Evolutionary conservation across 495 filamentous ascomycete genomes (phyloP), one percentile per base, ranked within the genome.

Genomic region (Penicillium soppii): DNA sequence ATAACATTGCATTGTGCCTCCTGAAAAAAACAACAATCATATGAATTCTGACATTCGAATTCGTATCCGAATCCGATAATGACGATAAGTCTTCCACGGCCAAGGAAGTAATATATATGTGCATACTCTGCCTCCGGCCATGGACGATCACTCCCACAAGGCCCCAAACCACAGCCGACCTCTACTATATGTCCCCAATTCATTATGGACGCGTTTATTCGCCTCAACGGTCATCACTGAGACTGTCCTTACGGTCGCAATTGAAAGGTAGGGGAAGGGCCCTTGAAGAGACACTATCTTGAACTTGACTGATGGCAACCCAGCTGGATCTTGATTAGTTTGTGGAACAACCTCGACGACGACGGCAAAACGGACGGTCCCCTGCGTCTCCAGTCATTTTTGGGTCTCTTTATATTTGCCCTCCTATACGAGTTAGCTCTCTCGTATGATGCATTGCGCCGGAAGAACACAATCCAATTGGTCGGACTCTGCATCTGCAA

Each of bases 231-330:
- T 58, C 10, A 43, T 62, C 17, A 38, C 52, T 12, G 59, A 62
- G 33, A 62, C 59, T 5, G 29, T 52, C 7, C 30, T 36, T 5
- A 57, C 74, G 74, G 50, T 74, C 67, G 55, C 74, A 79, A 54
- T 77, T 81, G 54, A 63, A 77, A 63, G 82, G 79, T 10, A 78
- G 80, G 58, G 79, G 76, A 32, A 7, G 75, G 78, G 56, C 77
- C 17, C 33, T 16, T n/a, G 21, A 17, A 40, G 36, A 10, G 4
- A 17, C 13, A n/a, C 8, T n/a, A n/a, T n/a, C 19, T 40, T 30
- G 36, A 13, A 40, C 27, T 27, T 16, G 9, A 26, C 35, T 49
- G 25, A 48, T 26, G 26, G 12, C 17, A 29, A 30, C 7, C 12
- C 35, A 62, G 59, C 35, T 62, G 59, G 59, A 44, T 62, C 15